Evolutionary conservation across 306 rosid genomes (phyloP).

Genomic region (Malus fusca): DNA sequence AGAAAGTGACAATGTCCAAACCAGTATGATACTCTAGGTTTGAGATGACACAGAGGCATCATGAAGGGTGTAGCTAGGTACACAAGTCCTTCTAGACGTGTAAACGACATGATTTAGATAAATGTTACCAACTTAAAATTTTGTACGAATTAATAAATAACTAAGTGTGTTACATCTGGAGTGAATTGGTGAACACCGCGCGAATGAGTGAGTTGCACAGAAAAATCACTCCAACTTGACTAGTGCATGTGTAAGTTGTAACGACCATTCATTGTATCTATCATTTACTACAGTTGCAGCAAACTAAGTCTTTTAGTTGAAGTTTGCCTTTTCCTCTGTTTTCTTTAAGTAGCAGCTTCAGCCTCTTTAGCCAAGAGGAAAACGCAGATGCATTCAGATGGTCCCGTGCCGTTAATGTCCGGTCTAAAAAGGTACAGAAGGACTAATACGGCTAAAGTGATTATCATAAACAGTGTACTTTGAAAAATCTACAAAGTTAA

Average conservation of each 20-base stretch:
- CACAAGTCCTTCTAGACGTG: background rate
- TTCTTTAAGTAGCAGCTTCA: background rate
- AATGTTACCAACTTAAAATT: no score
- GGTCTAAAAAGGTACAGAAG: background rate
- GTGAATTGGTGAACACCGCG: no score
- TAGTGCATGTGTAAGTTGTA: no score
- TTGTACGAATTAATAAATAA: no score
- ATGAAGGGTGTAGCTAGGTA: background rate
- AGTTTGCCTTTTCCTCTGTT: background rate
- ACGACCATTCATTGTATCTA: background rate
- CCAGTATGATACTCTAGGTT: no score
- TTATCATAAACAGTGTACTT: background rate
- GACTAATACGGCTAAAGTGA: background rate
- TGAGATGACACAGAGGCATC: background rate
- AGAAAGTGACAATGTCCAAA: no score
- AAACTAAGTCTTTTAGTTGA: background rate
- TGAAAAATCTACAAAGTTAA: background rate
- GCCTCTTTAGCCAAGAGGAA: no score
- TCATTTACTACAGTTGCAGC: background rate
- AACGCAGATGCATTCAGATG: background rate
- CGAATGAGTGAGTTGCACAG: no score
- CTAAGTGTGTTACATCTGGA: background rate
- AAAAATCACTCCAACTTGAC: no score
- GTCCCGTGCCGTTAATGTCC: background rate
- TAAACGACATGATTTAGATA: background rate